A percentile compares a stretch with the other conserved stretches of the same genome.
Evolutionary conservation across 2,329 filamentous ascomycete species (phyloP).

Genomic region (Aspergillus niger): DNA sequence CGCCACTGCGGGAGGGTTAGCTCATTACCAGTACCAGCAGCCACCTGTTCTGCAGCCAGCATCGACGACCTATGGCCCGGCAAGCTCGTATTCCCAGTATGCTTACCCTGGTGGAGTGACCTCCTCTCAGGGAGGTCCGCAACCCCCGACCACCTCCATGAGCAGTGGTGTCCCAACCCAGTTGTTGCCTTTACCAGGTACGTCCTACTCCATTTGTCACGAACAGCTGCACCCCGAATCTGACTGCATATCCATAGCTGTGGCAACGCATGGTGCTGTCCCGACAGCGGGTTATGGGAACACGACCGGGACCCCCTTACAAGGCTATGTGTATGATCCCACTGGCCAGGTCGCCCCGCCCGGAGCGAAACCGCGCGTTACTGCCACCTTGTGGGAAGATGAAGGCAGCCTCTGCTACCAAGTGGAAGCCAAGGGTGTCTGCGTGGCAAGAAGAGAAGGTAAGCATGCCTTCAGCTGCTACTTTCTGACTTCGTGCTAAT

Average conservation of each 20-base stretch:
- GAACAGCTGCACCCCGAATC: background rate
- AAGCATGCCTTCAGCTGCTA: conserved; percentile 26
- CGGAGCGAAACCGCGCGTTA: conserved; percentile 94
- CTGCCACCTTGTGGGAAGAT: conserved; percentile 96
- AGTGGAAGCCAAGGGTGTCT: conserved; percentile 93
- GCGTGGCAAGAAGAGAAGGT: conserved; percentile 93
- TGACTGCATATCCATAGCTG: conserved; percentile 28
- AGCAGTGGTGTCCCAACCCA: conserved; percentile 66
- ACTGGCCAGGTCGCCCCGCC: conserved; percentile 91
- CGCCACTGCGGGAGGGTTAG: conserved; percentile 70
- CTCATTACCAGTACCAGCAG: conserved; percentile 72
- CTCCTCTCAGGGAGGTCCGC: conserved; percentile 71
- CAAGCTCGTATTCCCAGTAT: conserved; percentile 67
- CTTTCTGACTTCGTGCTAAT: background rate
- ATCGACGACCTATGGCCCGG: conserved; percentile 67
- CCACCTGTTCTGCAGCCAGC: conserved; percentile 73
- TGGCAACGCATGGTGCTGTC: conserved; percentile 37
- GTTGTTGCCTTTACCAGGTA: conserved; percentile 66
- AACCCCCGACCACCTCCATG: conserved; percentile 71
- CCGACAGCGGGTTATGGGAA: conserved; percentile 45
- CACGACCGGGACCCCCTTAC: conserved; percentile 42
- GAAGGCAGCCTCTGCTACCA: conserved; percentile 97
- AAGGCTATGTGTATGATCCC: conserved; percentile 67
- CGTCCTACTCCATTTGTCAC: conserved; percentile 15
- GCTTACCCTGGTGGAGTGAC: conserved; percentile 75